A percentile compares a stretch with the other conserved stretches of the same genome.
Evolutionary conservation across 352 stramenopile genomes (phyloP).

Genomic region (Thalassiosira allenii): DNA sequence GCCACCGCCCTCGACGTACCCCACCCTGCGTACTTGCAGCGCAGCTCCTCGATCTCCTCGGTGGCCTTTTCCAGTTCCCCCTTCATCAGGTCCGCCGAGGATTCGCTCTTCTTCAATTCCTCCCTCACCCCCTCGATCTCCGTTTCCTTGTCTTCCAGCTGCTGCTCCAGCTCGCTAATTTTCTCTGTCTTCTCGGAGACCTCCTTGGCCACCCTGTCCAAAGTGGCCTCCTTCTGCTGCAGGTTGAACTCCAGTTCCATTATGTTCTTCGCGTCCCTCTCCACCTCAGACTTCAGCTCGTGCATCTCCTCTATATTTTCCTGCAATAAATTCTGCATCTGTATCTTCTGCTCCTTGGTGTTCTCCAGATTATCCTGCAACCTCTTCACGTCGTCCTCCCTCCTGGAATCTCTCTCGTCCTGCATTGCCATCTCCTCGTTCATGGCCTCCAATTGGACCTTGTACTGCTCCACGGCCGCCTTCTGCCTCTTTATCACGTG

Average conservation of each 20-base stretch:
- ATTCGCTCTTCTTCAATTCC: slow-evolving; percentile 40
- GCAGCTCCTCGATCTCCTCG: slow-evolving; percentile 42
- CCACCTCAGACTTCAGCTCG: slow-evolving; percentile 36
- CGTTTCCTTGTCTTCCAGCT: slow-evolving; percentile 32
- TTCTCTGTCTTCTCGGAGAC: slow-evolving; percentile 20
- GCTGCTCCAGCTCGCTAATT: slow-evolving; percentile 36
- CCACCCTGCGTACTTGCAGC: slow-evolving; percentile 12
- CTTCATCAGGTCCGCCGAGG: slow-evolving; percentile 30
- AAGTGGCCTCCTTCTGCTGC: slow-evolving; percentile 41
- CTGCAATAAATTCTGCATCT: slow-evolving; percentile 41
- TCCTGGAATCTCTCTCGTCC: slow-evolving; percentile 48
- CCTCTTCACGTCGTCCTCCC: slow-evolving; percentile 28
- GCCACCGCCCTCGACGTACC: slow-evolving; percentile 15
- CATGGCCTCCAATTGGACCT: slow-evolving; percentile 45
- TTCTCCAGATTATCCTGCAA: slow-evolving; percentile 39
- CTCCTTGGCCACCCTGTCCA: slow-evolving; percentile 40
- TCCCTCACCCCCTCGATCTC: slow-evolving; percentile 21
- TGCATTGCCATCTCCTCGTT: slow-evolving; percentile 65
- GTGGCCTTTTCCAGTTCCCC: slow-evolving; percentile 23
- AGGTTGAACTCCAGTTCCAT: slow-evolving; percentile 48
- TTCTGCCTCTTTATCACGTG: slow-evolving; percentile 55
- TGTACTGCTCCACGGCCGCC: slow-evolving; percentile 40
- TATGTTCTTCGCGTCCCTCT: slow-evolving; percentile 32
- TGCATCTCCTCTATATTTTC: slow-evolving; percentile 60
- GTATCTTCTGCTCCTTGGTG: slow-evolving; percentile 25